Percentiles rank a stretch among this genome's conserved stretches.
These are phyloP conservation scores for Haplosporangium gracile DNA, from an alignment of 192 early-diverging fungal species.

Conservation along the genomic window DNA sequence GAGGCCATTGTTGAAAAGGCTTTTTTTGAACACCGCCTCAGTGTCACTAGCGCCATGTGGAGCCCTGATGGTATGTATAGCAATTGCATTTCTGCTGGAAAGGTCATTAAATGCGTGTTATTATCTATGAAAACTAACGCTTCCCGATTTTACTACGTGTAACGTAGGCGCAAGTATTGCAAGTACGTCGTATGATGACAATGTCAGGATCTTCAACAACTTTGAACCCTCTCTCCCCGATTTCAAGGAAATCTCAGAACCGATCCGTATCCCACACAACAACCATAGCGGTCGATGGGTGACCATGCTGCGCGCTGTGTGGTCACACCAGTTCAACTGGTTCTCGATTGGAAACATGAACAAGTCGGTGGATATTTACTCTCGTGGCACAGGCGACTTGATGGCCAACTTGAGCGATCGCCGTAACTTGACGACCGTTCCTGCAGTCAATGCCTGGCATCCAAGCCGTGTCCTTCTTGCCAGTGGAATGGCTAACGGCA, in stretches of 20 bases:
- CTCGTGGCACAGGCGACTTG: constrained; percentile 63
- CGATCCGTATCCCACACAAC: constrained; percentile 65
- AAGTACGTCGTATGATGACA: constrained; percentile 71
- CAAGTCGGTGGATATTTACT: constrained; percentile 71
- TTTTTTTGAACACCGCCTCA: constrained; percentile 60
- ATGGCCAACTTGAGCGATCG: constrained; percentile 62
- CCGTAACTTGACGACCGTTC: constrained; percentile 56
- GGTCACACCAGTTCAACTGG: constrained; percentile 63
- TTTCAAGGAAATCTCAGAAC: constrained; percentile 47
- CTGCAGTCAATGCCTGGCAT: constrained; percentile 76
- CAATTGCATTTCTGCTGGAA: not conserved
- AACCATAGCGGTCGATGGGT: constrained; percentile 78
- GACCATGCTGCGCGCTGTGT: constrained; percentile 72
- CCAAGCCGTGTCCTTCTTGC: constrained; percentile 63
- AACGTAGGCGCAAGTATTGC: constrained; percentile 52
- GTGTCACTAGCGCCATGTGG: constrained; percentile 77
- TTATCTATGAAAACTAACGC: no score
- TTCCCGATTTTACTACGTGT: not conserved
- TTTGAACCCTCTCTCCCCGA: constrained; percentile 49
- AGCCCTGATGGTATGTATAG: constrained; percentile 64
- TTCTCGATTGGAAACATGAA: constrained; percentile 79
- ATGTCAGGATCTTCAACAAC: constrained; percentile 65
- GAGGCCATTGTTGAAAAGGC: constrained; percentile 47
- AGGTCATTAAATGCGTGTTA: not conserved
- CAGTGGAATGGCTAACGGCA: constrained; percentile 70